These are phyloP conservation scores for Tolypocladium inflatum DNA, from an alignment of 2,329 filamentous ascomycete genomes.

Conservation along the genomic window DNA sequence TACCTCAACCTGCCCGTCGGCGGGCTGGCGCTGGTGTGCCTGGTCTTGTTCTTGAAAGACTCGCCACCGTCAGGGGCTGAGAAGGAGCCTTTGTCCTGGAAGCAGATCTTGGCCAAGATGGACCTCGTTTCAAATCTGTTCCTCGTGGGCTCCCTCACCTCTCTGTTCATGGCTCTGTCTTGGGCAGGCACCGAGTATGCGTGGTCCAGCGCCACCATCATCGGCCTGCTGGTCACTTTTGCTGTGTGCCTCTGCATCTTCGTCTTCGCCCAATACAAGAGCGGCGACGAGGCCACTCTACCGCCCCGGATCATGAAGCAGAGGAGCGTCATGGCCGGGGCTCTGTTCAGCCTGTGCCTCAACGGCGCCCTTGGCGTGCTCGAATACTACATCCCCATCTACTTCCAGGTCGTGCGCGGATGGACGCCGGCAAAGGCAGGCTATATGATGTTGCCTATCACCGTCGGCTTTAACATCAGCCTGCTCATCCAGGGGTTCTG, in stretches of 20 bases:
- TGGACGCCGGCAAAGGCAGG: constrained; percentile 19
- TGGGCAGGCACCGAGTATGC: constrained; percentile 29
- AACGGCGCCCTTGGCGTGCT: constrained; percentile 18
- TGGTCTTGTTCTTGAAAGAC: background rate
- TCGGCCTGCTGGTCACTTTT: constrained; percentile 20
- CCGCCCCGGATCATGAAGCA: constrained; percentile 29
- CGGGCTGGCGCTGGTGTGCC: background rate
- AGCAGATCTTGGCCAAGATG: background rate
- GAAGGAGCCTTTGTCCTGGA: background rate
- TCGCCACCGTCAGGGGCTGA: background rate
- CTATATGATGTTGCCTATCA: background rate
- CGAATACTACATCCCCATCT: constrained; percentile 28
- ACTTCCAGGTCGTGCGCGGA: constrained; percentile 30
- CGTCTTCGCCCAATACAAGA: background rate
- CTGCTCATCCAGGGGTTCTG: background rate
- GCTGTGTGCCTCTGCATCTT: background rate
- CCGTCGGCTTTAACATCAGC: background rate
- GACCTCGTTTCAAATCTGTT: background rate
- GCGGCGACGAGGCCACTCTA: constrained; percentile 12
- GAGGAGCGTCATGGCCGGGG: constrained; percentile 23
- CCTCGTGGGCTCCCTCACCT: constrained; percentile 21
- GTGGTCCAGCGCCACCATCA: constrained; percentile 17
- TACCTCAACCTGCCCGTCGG: background rate
- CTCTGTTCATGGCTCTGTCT: constrained; percentile 35
- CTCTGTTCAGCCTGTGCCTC: constrained; percentile 24